Base-by-base conservation (phyloP, 2,329 filamentous ascomycete genomes). In the Ceratocystis lukuohia region DNA sequence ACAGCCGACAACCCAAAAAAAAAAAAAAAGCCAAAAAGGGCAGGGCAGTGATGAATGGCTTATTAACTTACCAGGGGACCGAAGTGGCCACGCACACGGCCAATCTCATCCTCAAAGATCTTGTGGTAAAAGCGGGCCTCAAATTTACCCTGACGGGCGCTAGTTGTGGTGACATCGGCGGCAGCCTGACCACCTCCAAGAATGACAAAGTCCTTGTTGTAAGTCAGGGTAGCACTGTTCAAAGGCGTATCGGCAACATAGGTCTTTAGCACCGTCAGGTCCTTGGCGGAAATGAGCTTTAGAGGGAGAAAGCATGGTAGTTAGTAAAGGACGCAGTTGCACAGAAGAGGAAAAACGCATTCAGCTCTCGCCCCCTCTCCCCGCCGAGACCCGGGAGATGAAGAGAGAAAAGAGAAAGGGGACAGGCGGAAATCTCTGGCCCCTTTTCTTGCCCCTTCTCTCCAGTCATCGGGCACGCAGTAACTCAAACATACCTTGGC, bases 91-190 rank as follows among this genome's bases (percentile, higher is more conserved):
- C 91, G 85, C 70, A 99, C 94, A 81, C 94, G 88, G 72, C 94
- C 94, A 74, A 97, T 93, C 81, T 99, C 94, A 78, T 99, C 93
- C 79, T 96, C 91, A 76, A 99, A 97, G 76, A 99, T 88, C 84
- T 96, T 97, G 87, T 99, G 94, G 83, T 96, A 99, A 84, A 99
- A 99, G 71, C 94, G 87, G 57, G 94, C 94, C 79, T 99, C 94
- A 81, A 99, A 99, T 80, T 97, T 97, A 79, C 94, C 94, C 82
- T 99, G 94, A 71, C 94, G 86, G 62, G 91, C 87, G 44, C 88
- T 88, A 64, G 94, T 97, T 65, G 90, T 95, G 68, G 94, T 99
- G 78, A 99, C 94, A 75, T 97, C 93, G 91, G 96, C 96, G 75
- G 94, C 94, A 70, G 92, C 94, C 80, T 99, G 94, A 72, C 94